These are phyloP conservation scores for Mycosphaerella sp. DNA, from an alignment of 2,329 filamentous ascomycete genomes.

Conservation along the genomic window DNA sequence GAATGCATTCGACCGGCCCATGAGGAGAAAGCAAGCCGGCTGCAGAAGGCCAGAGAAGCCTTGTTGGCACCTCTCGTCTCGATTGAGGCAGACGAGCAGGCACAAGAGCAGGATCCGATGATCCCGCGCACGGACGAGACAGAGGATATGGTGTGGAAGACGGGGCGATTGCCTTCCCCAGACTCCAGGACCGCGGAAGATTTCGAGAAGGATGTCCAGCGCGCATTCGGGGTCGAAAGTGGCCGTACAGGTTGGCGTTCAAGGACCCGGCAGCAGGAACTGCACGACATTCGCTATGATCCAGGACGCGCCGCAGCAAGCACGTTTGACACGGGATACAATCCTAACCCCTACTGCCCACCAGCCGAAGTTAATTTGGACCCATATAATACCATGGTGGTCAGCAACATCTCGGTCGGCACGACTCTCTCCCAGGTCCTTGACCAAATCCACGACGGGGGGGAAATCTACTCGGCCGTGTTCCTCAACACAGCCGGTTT, in stretches of 20 bases:
- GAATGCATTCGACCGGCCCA: slow-evolving; percentile 19
- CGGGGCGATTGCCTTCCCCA: too few relatives aligned
- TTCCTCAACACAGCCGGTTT: slow-evolving; percentile 19
- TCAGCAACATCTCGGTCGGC: slow-evolving; percentile 20
- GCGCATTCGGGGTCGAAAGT: too few relatives aligned
- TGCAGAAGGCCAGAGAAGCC: background rate
- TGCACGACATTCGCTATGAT: too few relatives aligned
- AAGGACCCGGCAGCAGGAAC: too few relatives aligned
- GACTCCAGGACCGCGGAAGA: too few relatives aligned
- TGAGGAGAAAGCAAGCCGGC: slow-evolving; percentile 10
- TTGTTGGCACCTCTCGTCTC: background rate
- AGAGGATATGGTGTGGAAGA: too few relatives aligned
- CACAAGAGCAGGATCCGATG: background rate
- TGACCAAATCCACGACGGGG: slow-evolving; percentile 18
- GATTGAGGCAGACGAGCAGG: background rate
- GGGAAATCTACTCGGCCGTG: slow-evolving; percentile 17
- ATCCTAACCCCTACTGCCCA: background rate
- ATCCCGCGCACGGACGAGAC: too few relatives aligned
- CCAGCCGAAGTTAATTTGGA: background rate
- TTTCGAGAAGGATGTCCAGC: too few relatives aligned
- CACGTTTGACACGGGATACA: too few relatives aligned
- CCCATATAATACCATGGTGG: slow-evolving; percentile 19
- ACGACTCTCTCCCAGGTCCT: slow-evolving; percentile 21
- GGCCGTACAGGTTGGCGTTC: too few relatives aligned
- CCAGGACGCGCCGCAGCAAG: too few relatives aligned